Base-by-base conservation (phyloP, 768 basidiomycete genomes). In the Austroboletus festivus region DNA sequence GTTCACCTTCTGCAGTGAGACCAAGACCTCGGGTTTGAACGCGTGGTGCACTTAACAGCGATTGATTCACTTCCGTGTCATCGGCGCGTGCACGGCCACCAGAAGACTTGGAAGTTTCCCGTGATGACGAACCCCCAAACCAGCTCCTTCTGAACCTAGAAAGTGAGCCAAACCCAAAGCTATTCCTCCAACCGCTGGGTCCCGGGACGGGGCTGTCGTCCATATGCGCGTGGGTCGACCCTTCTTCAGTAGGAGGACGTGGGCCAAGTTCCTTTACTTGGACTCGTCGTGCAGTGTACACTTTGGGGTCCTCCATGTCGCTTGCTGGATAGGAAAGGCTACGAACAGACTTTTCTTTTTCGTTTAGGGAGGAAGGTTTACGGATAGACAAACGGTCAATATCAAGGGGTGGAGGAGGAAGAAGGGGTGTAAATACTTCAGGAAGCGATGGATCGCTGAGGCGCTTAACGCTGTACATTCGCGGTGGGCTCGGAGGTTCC, bases 91-190 rank as follows among this genome's bases (percentile, higher is more conserved):
- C 38, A 21, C 63, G 53, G 16, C 61, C 54, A 3, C 51, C 57
- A 18, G 59, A 65, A 4, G 65, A 61, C n/a, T 55, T 60, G 33
- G 68, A 71, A 15, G 61, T 55, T 19, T 57, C 55, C n/a, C 54
- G 50, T 8, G 70, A 67, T 10, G 63, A 60, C 0, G 68, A 62
- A 51, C 67, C 53, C 51, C 64, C 50, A 63, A 87, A 83, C 83
- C 85, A 86, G 54, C 81, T 83, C 50, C 74, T 52, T 30, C 82
- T 72, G 16, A 84, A 54, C 46, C 70, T 72, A 3, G 76, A 73
- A 3, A 82, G 63, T 0, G 76, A 75, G 22, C 75, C 65, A 4
- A 83, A 64, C 1, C 81, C 78, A 3, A 82, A 66, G 38, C 64
- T 64, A 12, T 47, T 40, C 47, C 61, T 59, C 70, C 68, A 70